Base-by-base conservation (phyloP, 768 basidiomycete species). In the Auriscalpium vulgare region DNA sequence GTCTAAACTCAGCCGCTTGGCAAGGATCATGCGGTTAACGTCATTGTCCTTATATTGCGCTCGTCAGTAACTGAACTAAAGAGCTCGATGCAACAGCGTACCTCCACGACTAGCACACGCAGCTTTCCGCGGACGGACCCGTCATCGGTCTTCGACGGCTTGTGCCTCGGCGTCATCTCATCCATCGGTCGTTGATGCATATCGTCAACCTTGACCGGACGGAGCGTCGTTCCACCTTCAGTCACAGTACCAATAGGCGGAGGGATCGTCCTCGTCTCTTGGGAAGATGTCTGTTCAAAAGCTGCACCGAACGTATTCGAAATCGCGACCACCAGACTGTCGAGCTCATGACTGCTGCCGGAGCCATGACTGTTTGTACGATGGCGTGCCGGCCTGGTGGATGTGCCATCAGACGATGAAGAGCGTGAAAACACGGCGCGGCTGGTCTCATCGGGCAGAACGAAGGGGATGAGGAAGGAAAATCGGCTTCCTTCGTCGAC, bases 21-120 rank as follows among this genome's bases (percentile, higher is more conserved):
- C 75, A 1, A 92, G 74, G 19, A 92, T 82, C 50, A 73, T 78
- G 9, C 83, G 80, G 65, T 92, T 91, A 63, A 91, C 81, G 46
- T 79, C 75, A 62, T 91, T 85, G 62, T 88, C 86, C 83, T 21
- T 87, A 55, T 0, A 62, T 43, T 54, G 55, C 35, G 48, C 36
- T 10, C 40, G 8, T 40, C 44, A 21, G 2, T 43, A 48, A 10
- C 21, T 35, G 8, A 21, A 48, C n/a, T 1, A 29, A 37, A 40
- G 19, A 36, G 3, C 16, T 21, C 4, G 34, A 17, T 43, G 17
- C 17, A 9, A 17, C 17, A 19, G 56, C 73, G 56, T 59, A 84
- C 86, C 78, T 89, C 87, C 10, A 88, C 87, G 29, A 88, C 78
- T 9, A 88, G 67, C 4, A 88, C 73, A 34, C 81, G 76, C 51